Conservation (phyloP, 805 yeast species). For the Wickerhamiella shivajii region DNA sequence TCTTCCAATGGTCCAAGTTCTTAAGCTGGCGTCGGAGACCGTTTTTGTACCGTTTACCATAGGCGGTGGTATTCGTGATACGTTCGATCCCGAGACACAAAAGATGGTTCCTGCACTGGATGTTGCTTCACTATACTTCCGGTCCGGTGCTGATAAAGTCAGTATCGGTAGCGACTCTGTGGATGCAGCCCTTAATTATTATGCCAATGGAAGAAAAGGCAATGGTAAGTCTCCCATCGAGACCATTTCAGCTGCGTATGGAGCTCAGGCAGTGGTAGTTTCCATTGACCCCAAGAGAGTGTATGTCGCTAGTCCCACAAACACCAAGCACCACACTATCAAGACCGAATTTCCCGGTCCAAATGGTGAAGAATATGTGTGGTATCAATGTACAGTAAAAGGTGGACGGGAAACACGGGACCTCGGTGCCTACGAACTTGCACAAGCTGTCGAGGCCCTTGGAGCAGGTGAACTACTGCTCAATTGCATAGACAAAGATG, state of each 20-base stretch:
- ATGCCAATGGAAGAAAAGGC: slow-evolving; percentile 39
- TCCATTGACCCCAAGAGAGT: slow-evolving; percentile 95
- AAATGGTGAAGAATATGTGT: slow-evolving; percentile 75
- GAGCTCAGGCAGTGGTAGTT: slow-evolving; percentile 93
- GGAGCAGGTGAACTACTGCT: slow-evolving; percentile 94
- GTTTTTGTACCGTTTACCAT: slow-evolving; percentile 95
- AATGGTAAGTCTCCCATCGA: slow-evolving; percentile 83
- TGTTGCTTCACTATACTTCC: slow-evolving; percentile 82
- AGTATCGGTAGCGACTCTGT: slow-evolving; percentile 98
- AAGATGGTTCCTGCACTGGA: slow-evolving; percentile 67
- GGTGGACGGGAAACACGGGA: slow-evolving; percentile 92
- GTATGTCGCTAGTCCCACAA: slow-evolving; percentile 49
- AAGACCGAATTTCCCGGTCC: slow-evolving; percentile 61
- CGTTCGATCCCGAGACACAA: slow-evolving; percentile 66
- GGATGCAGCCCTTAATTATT: slow-evolving; percentile 70
- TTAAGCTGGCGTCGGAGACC: slow-evolving; percentile 67
- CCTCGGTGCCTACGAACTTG: slow-evolving; percentile 81
- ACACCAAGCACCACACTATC: slow-evolving; percentile 48
- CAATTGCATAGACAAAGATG: slow-evolving; percentile 95
- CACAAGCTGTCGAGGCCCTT: slow-evolving; percentile 72
- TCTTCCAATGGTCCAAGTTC: slow-evolving; percentile 89
- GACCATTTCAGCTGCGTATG: slow-evolving; percentile 81
- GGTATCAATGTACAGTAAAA: slow-evolving; percentile 90
- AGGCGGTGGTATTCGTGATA: slow-evolving; percentile 95
- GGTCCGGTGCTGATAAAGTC: slow-evolving; percentile 96